Evolutionary conservation across 2,329 filamentous ascomycete species (phyloP), one percentile per base, ranked within the genome.

Genomic region (Ophiostoma pallidulum): DNA sequence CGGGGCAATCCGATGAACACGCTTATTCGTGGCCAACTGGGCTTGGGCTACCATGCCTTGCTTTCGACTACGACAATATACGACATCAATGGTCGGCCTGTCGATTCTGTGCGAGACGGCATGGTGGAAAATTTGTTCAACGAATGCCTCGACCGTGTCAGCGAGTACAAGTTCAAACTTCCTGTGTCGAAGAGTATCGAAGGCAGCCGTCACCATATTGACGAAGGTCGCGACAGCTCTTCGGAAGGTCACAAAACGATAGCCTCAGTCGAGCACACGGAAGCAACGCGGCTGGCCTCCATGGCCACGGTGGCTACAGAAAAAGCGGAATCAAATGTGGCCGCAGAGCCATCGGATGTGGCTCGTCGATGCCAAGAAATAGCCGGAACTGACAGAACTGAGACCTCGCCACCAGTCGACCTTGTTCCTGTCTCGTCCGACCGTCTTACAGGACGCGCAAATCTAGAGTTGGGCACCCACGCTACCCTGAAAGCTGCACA

Each of bases 51-150:
- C 61, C 88, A 96, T 63, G 73, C 84, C 20, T 71, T 98, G 51
- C 82, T 81, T 54, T 71, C 79, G n/a, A 78, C 81, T 33, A 91
- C 91, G 14, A 56, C 50, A 1, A 81, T 98, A 9, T 96, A 96
- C 67, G 94, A 98, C 66, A 77, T 75, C 45, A 82, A 84, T 57
- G 87, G 87, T 38, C 78, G 75, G 52, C 71, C 88, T 3, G 89
- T 97, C 22, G 82, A 96, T 56, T 76, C 82, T 45, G 69, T 77
- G 22, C 80, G 85, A 54, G 92, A 98, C 63, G 77, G 81, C 47
- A 76, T 90, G 58, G 87, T 92, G 28, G 91, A 97, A 62, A 88
- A 85, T 55, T 75, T 98, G 2, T 97, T 94, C 70, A 96, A 97
- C 56, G 89, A 97, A 62, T 86, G 94, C 39, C 74, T 97, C 19